Evolutionary conservation across 73 alveolate species (phyloP), one percentile per base, ranked within the genome.

Genomic region (Paramecium biaurelia): DNA sequence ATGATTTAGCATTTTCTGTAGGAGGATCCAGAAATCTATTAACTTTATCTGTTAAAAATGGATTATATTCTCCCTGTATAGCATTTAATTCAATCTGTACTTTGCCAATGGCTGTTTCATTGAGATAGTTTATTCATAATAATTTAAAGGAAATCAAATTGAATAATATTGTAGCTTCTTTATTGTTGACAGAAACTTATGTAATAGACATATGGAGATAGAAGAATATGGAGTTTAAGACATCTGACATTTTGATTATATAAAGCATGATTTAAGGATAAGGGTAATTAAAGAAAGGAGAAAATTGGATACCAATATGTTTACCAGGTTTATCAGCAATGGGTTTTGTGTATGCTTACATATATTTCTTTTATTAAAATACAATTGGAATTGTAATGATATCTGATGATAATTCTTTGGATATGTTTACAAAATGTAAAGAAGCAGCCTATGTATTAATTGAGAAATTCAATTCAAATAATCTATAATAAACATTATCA

Each of bases 251-350:
- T 82, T 57, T 89, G 57, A 84, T 95, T 70, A 93, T 95, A 49
- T 92, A 95, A 87, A 59, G 92, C 43, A 82, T 95, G 74, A 93
- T 95, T 12, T 68, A 85, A 85, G 92, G 92, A 32, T 49, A 85
- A 70, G 93, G 93, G 21, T 82, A 95, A 56, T 89, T 95, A 11
- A 94, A 93, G 49, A 94, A 92, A 84, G 92, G 92, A 28, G 98
- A 95, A 87, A 87, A 94, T 84, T 95, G 98, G 98, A 93, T 92
- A 7, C 98, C 98, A 1, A 35, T 93, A 47, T 95, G 98, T 45
- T 76, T 95, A 92, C 98, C 98, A 0, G 98, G 98, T 12, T 92
- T 95, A 30, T 95, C 98, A 6, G 95, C 97, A 8, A 94, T 93
- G 86, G 98, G 98, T 1, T 93, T 92, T 82, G 92, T 95, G 38